Evolutionary conservation across 2,329 filamentous ascomycete genomes (phyloP), one percentile per base, ranked within the genome.

Genomic region (Elsinoe fawcettii): DNA sequence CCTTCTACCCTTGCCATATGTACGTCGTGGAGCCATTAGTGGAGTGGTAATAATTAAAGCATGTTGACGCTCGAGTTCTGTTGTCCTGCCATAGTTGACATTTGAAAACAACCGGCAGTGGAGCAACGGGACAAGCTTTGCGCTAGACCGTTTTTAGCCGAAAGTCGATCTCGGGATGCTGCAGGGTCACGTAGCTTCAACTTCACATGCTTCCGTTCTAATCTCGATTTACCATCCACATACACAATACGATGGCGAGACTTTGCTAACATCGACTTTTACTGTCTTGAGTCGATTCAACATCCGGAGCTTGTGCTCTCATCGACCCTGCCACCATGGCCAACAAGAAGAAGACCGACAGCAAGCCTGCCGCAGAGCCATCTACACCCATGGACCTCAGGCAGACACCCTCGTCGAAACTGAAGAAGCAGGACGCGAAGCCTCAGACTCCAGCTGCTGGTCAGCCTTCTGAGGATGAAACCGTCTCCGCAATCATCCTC

Each of bases 111-210:
- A 53, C 2, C 32, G 14, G 5, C 32, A 12, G 34, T 32, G 11
- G 49, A 53, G 49, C 49, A 53, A 53, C 49, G 32, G 34, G 22
- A 16, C 14, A 20, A 25, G 34, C 12, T 53, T 36, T 2, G 20
- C 49, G 49, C 49, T 53, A 53, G n/a, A 7, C 49, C 22, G 6
- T 14, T 18, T 53, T 8, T 1, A 39, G 49, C 32, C 30, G 30
- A n/a, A 39, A 39, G 2, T 53, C 49, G 22, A 53, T 53, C 12
- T 20, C 49, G 12, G n/a, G 49, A 11, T 12, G n/a, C 49, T 53
- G 49, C 49, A 53, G 49, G 49, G 49, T 53, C 49, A 53, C 49
- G 18, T 53, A 16, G 32, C 30, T 53, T 39, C 32, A 53, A 51
- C 32, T 53, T 53, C 49, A 37, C 49, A 16, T 51, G 46, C 14